Base-by-base conservation (phyloP, 345 rosid species). In the Brassica carinata region DNA sequence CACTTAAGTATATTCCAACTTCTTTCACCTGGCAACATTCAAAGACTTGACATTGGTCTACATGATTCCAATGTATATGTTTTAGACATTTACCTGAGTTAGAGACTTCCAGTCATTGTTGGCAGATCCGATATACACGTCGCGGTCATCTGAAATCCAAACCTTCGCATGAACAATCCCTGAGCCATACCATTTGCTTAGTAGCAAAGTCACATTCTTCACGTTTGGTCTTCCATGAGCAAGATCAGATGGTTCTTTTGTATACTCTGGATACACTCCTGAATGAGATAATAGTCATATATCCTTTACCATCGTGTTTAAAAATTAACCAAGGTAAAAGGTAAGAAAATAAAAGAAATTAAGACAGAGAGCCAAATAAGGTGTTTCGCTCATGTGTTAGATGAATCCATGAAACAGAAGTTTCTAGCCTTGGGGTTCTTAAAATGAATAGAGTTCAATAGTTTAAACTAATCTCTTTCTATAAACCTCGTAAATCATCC, bases 81-180 rank as follows among this genome's bases (percentile, higher is more conserved):
- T 14, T 40, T 0, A 61, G 75, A 33, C 27, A 65, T n/a, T 61
- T 80, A 92, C 98, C 96, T 89, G 98, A 77, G 94, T 90, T 66
- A 92, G 91, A 85, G 98, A 90, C 80, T 94, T 94, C 98, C 97
- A 92, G 68, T 92, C 98, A 84, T 90, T 92, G 82, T 94, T 92
- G 1, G 98, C 98, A 69, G 97, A 92, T 38, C 97, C 94, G 69
- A 94, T 94, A 75, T 94, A 94, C 6, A 89, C 90, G 72, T 94
- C 89, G 7, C 84, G 84, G 38, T 40, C 53, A 87, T 94, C 93
- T 0, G 94, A 89, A 71, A 92, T 90, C 98, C 97, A 94, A 79
- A 92, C 94, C 84, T 94, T 94, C 3, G 96, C 87, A 85, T 94
- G 98, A 72, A 92, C 90, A 8, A 94, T 81, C 19, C 97, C 98